Percentiles rank a stretch among this genome's conserved stretches.
These are phyloP conservation scores for Trichoderma sp. DNA, from an alignment of 2,329 filamentous ascomycete genomes.

Conservation along the genomic window DNA sequence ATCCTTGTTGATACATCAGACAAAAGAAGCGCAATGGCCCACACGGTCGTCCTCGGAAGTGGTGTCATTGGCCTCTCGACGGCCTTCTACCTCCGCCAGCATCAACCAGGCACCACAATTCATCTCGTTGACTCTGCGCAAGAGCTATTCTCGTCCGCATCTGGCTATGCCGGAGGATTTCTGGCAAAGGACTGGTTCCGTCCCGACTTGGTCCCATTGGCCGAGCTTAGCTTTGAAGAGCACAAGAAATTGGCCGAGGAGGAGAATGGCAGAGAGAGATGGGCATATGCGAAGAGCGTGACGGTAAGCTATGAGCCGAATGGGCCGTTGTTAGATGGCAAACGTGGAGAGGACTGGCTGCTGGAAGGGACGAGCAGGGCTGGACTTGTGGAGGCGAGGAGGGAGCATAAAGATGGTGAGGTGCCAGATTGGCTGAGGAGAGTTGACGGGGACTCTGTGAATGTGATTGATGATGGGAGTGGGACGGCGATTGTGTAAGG, in stretches of 20 bases:
- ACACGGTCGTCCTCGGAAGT: slow-evolving; percentile 68
- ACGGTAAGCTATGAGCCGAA: slow-evolving; percentile 56
- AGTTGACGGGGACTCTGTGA: slow-evolving; percentile 58
- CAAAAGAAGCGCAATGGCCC: slow-evolving; percentile 42
- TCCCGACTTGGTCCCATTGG: slow-evolving; percentile 60
- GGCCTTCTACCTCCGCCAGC: slow-evolving; percentile 70
- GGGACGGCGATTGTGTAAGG: slow-evolving; percentile 68
- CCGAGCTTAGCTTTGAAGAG: slow-evolving; percentile 68
- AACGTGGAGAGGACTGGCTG: slow-evolving; percentile 67
- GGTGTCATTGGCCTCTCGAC: slow-evolving; percentile 73
- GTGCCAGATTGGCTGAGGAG: slow-evolving; percentile 42
- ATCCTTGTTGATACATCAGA: background rate
- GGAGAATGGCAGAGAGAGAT: slow-evolving; percentile 58
- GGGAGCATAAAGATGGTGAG: slow-evolving; percentile 39
- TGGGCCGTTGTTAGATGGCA: slow-evolving; percentile 43
- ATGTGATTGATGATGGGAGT: slow-evolving; percentile 63
- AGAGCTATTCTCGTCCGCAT: slow-evolving; percentile 72
- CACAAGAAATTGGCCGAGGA: slow-evolving; percentile 66
- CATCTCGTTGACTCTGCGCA: slow-evolving; percentile 53
- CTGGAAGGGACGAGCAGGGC: slow-evolving; percentile 65
- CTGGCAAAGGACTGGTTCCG: slow-evolving; percentile 74
- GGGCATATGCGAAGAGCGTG: slow-evolving; percentile 58
- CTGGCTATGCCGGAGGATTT: slow-evolving; percentile 75
- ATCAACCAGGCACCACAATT: slow-evolving; percentile 48
- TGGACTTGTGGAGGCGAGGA: slow-evolving; percentile 47